Percentiles rank a stretch among this genome's conserved stretches.
These are phyloP conservation scores for Lentinula boryana DNA, from an alignment of 768 basidiomycete genomes.

Conservation along the genomic window DNA sequence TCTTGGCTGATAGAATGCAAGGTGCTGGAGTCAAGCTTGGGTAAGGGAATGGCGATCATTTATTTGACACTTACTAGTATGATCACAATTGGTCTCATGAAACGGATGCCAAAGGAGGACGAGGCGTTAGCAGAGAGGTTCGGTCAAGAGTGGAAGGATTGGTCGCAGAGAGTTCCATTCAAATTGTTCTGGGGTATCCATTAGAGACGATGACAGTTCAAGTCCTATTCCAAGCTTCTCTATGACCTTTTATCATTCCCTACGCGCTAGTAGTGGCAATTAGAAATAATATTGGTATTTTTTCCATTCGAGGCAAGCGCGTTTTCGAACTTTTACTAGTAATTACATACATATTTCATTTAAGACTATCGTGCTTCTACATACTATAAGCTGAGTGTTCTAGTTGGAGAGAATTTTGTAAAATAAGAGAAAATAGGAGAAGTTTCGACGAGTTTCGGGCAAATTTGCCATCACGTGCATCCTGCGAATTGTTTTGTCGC, in stretches of 20 bases:
- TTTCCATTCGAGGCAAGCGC: no score
- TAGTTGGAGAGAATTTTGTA: background rate
- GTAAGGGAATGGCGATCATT: conserved; percentile 19
- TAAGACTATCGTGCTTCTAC: no score
- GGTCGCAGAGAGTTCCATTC: conserved; percentile 39
- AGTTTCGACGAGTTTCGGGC: background rate
- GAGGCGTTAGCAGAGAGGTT: conserved; percentile 31
- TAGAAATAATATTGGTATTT: no score
- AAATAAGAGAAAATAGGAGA: background rate
- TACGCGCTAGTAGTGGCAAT: no score
- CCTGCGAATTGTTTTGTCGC: background rate
- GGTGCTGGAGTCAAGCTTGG: conserved; percentile 24
- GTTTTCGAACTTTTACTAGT: no score
- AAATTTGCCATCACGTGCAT: background rate
- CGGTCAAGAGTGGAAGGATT: conserved; percentile 35
- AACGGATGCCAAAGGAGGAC: conserved; percentile 41
- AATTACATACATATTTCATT: no score
- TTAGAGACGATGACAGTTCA: conserved; percentile 12
- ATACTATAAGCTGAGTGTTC: no score
- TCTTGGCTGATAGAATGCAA: conserved; percentile 33
- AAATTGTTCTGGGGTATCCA: conserved; percentile 43
- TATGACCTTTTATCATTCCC: no score
- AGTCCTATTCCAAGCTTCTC: no score
- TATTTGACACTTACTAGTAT: conserved; percentile 23
- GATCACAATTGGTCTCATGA: conserved; percentile 28